Base-by-base conservation (phyloP, 2,329 filamentous ascomycete species). In the Phoma sp. region DNA sequence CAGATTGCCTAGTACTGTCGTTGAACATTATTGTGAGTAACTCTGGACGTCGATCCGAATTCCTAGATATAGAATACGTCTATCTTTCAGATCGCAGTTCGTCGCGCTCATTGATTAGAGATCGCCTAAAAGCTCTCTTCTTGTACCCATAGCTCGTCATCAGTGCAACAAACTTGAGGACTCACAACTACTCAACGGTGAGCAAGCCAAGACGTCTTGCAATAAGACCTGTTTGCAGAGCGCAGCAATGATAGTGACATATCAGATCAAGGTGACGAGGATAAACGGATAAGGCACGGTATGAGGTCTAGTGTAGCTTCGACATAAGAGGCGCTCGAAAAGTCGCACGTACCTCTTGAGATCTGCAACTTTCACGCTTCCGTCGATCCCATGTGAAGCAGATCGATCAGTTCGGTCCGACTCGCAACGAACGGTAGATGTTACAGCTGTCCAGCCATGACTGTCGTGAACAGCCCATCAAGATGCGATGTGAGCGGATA, bases 381-480 rank as follows among this genome's bases (percentile, higher is more conserved):
- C 52, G 15, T 51, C 50, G 21, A 43, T 46, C 12, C 17, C 13
- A 17, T 46, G 13, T 50, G 46, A 37, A 45, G 29, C 1, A 77
- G 75, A 51, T 81, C 76, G 43, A 74, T 72, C 54, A 77, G 64
- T 55, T 80, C 65, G 36, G 77, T 71, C 43, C 73, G 63, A 58
- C 75, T 77, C 55, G 59, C 48, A 50, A 64, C 17, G 36, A 13
- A 7, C 9, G 15, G 46, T 29, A 2, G 21, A 8, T 8, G 10
- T 3, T 41, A 13, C 36, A 22, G 21, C 19, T 15, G 15, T n/a
- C 27, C 15, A 6, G 19, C 37, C 8, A 7, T 10, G 8, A 29
- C 24, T 12, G 25, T 25, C 15, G 6, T 17, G 3, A n/a, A 29
- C 19, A 4, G 12, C 21, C 8, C 9, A 4, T 13, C 22, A 4